Conservation (phyloP, 345 rosid species). For the Crucihimalaya himalaica region DNA sequence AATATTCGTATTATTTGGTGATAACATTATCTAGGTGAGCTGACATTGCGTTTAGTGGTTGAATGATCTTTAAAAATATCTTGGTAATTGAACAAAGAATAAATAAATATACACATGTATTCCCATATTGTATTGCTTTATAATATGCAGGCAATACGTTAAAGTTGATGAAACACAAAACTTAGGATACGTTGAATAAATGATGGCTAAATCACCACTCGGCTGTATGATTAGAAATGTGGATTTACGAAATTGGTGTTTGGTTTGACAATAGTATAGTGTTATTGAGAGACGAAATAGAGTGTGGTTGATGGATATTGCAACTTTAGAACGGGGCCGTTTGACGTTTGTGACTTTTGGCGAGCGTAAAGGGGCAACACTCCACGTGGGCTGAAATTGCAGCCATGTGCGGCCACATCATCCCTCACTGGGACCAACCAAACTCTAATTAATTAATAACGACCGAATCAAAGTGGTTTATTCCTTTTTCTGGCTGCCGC, state of each 20-base stretch:
- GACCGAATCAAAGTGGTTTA: slow-evolving; percentile 36
- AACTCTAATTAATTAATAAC: slow-evolving; percentile 2
- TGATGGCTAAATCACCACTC: too few species aligned
- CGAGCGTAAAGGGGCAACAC: slow-evolving; percentile 14
- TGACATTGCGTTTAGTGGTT: slow-evolving; percentile 34
- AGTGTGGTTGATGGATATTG: not conserved
- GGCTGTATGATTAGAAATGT: too few species aligned
- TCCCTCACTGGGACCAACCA: not conserved
- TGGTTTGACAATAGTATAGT: too few species aligned
- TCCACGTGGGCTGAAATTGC: slow-evolving; percentile 27
- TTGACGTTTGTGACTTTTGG: slow-evolving; percentile 31
- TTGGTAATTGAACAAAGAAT: slow-evolving; percentile 6
- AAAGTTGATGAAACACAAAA: not conserved
- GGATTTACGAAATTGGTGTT: too few species aligned
- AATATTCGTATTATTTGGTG: slow-evolving; percentile 19
- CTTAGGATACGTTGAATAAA: too few species aligned
- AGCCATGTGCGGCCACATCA: slow-evolving; percentile 27
- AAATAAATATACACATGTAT: slow-evolving; percentile 19
- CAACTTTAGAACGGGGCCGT: slow-evolving; percentile 27
- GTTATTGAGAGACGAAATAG: too few species aligned
- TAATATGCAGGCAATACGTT: not conserved
- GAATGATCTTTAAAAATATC: slow-evolving; percentile 30
- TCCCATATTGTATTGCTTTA: slow-evolving; percentile 1
- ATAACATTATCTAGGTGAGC: slow-evolving; percentile 31
- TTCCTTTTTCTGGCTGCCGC: slow-evolving; percentile 32